Conservation (phyloP, 2,329 filamentous ascomycete genomes). For the Cladophialophora carrionii region DNA sequence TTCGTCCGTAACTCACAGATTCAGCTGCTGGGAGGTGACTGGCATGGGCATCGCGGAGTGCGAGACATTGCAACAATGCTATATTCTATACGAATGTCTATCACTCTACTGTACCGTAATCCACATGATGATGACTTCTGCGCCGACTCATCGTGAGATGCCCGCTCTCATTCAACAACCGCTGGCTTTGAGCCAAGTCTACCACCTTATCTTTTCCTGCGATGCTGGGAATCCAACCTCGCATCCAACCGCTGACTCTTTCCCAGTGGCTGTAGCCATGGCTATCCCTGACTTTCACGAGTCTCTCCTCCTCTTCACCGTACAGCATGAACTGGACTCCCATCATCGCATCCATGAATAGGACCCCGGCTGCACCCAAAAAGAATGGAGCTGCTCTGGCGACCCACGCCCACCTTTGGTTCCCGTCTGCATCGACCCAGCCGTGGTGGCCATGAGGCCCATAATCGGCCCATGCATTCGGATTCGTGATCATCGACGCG, state of each 20-base stretch:
- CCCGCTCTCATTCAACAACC: conserved; percentile 36
- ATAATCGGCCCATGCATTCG: conserved; percentile 64
- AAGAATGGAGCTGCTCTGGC: conserved; percentile 65
- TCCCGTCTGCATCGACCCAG: conserved; percentile 63
- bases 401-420: conserved; percentile 60
- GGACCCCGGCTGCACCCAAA: conserved; percentile 66
- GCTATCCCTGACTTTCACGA: conserved; percentile 54
- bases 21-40: neutral
- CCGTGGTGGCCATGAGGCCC: conserved; percentile 61
- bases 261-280: conserved; percentile 56
- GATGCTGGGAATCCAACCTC: conserved; percentile 64
- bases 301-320: conserved; percentile 53
- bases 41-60: neutral
- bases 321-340: conserved; percentile 66
- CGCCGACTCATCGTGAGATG: conserved; percentile 29
- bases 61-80: neutral
- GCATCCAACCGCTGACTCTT: conserved; percentile 66
- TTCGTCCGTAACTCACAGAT: neutral
- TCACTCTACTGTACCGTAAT: conserved; percentile 32
- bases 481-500: conserved; percentile 64
- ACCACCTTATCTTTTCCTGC: conserved; percentile 46
- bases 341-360: conserved; percentile 64
- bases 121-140: conserved; percentile 26
- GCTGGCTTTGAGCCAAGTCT: conserved; percentile 38
- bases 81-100: conserved; percentile 8